Conservation (phyloP, 2,329 filamentous ascomycete species). For the Colletotrichum sp. region DNA sequence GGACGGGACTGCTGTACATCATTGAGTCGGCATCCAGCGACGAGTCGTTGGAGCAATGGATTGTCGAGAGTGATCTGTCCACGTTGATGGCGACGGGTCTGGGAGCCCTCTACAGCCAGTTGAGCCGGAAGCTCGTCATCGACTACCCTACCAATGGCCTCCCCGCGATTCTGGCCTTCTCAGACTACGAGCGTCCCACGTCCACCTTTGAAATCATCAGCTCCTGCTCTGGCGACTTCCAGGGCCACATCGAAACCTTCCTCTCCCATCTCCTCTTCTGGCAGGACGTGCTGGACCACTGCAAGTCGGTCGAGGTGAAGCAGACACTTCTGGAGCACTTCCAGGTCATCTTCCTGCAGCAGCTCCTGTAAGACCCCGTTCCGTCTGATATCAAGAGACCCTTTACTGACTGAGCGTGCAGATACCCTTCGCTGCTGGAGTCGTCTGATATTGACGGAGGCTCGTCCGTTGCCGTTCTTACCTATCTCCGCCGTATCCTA, state of each 20-base stretch:
- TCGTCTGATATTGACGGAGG: slow-evolving; percentile 97
- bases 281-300: slow-evolving; percentile 98
- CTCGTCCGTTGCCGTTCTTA: slow-evolving; percentile 93
- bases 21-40: slow-evolving; percentile 92
- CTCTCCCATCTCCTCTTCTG: slow-evolving; percentile 95
- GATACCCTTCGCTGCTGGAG: slow-evolving; percentile 93
- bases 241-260: slow-evolving; percentile 89
- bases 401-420: slow-evolving; percentile 37
- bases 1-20: slow-evolving; percentile 92
- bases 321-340: slow-evolving; percentile 95
- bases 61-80: slow-evolving; percentile 94
- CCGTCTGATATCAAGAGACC: not conserved
- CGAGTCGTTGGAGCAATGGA: slow-evolving; percentile 86
- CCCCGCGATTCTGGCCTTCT: slow-evolving; percentile 84
- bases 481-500: slow-evolving; percentile 88
- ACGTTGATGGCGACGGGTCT: slow-evolving; percentile 97
- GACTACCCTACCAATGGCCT: slow-evolving; percentile 76
- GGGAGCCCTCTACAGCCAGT: slow-evolving; percentile 73
- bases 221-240: slow-evolving; percentile 77
- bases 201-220: slow-evolving; percentile 74
- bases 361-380: slow-evolving; percentile 72
- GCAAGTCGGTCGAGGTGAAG: slow-evolving; percentile 88
- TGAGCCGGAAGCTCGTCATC: slow-evolving; percentile 81
- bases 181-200: slow-evolving; percentile 82
- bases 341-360: slow-evolving; percentile 93